Evolutionary conservation across 2,329 filamentous ascomycete genomes (phyloP).

Genomic region (Myotisia sp.): DNA sequence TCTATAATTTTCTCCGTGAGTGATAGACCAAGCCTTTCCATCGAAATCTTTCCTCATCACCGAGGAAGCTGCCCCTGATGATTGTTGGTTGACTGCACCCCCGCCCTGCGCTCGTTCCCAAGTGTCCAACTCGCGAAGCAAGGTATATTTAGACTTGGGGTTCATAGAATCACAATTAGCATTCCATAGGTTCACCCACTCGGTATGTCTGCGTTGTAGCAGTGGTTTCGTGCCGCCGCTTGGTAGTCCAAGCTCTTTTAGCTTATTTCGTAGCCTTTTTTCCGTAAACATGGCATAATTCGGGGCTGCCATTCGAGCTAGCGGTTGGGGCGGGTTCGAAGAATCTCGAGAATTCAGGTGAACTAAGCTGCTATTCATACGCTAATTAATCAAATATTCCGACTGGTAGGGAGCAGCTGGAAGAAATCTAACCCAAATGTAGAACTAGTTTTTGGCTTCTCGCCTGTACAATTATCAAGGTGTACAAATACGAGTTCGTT

Average conservation of each 20-base stretch:
- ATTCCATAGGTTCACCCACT: slow-evolving; percentile 95
- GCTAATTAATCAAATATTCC: no score
- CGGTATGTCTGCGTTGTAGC: slow-evolving; percentile 67
- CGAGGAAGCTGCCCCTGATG: slow-evolving; percentile 20
- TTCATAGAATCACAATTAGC: slow-evolving; percentile 78
- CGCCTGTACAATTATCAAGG: slow-evolving; percentile 50
- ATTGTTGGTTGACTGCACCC: slow-evolving; percentile 17
- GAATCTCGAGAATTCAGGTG: slow-evolving; percentile 1
- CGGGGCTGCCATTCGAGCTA: slow-evolving; percentile 60
- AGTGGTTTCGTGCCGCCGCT: slow-evolving; percentile 52
- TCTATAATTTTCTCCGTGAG: slow-evolving; percentile 61
- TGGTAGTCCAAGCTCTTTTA: slow-evolving; percentile 66
- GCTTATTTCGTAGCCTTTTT: slow-evolving; percentile 59
- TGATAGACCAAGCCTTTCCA: slow-evolving; percentile 56
- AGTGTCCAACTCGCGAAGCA: slow-evolving; percentile 63
- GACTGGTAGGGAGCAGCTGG: no score
- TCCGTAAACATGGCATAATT: slow-evolving; percentile 86
- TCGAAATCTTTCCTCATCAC: slow-evolving; percentile 86
- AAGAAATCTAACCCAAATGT: no score
- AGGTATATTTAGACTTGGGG: slow-evolving; percentile 54
- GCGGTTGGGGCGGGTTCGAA: slow-evolving; percentile 18
- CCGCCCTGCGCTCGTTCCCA: slow-evolving; percentile 79
- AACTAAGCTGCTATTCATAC: no score
- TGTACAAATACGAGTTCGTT: slow-evolving; percentile 63
- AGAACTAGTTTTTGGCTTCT: no score